phyloP scores from a whole-genome alignment of 2,329 filamentous ascomycete genomes.

The Kalaharituber pfeilii region DNA sequence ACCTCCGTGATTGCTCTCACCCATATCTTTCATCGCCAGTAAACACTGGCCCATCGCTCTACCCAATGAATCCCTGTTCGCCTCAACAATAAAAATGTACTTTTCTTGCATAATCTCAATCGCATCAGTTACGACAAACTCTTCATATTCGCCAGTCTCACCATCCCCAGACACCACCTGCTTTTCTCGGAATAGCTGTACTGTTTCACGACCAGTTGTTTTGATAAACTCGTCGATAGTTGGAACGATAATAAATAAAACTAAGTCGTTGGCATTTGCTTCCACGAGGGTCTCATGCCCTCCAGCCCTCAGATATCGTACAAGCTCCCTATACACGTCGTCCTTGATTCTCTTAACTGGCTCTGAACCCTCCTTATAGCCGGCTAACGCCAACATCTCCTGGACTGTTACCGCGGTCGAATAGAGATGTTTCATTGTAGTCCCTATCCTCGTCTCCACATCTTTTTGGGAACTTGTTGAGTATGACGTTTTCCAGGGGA shows the following conservation, averaged over 20 bases:
- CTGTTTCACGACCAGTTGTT: not conserved
- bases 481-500: constrained; percentile 1
- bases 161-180: not conserved
- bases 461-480: constrained; percentile 1
- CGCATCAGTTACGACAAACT: not conserved
- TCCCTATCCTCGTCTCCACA: constrained; percentile 1
- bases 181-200: not conserved
- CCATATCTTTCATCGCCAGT: not conserved
- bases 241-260: constrained; percentile 2
- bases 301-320: not conserved
- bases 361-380: not conserved
- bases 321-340: constrained; percentile 3
- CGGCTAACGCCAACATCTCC: constrained; percentile 3
- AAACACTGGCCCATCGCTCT: not conserved
- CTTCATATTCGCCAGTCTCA: not conserved
- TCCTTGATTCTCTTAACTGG: constrained; percentile 1
- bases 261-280: constrained; percentile 1
- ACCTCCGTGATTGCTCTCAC: not conserved
- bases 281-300: not conserved
- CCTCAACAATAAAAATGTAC: constrained; percentile 1
- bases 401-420: not conserved
- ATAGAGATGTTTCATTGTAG: not conserved
- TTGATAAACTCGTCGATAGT: constrained; percentile 1
- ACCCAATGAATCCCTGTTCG: not conserved
- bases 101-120: not conserved